Evolutionary conservation across 2,329 filamentous ascomycete species (phyloP), one percentile per base, ranked within the genome.

Genomic region (Exophiala phaeomuriformis): DNA sequence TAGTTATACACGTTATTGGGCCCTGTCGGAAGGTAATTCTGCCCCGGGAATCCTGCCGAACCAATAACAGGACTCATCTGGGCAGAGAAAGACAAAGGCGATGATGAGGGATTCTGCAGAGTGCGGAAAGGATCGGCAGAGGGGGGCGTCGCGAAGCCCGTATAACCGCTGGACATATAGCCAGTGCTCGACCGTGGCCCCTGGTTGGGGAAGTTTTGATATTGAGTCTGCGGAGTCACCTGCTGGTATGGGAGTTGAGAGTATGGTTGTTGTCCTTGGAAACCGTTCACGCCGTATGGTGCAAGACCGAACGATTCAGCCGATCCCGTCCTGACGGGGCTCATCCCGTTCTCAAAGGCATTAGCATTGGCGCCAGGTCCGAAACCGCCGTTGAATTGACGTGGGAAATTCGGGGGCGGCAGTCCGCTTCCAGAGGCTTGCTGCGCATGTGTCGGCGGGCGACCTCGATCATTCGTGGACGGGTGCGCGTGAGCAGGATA

Each of bases 131-230:
- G 69, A 54, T 71, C 71, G 49, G 71, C 64, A 3, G 70, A 66
- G 29, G 72, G 70, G 7, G 72, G 62, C 8, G 64, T 66, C n/a
- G 70, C 62, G 56, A 73, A 76, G 44, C 71, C 71, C 36, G 64
- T 65, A 43, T 73, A 73, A 33, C 67, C 70, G 47, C 70, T 66
- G 29, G 68, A 65, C 64, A 79, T 70, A 47, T 66, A 67, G 2
- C 70, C 69, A 51, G 75, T 71, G 39, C 71, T 73, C 45, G 63
- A 69, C 3, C 71, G 70, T 27, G 72, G 71, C 5, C 67, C 63
- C 61, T 76, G 69, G 53, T 76, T 75, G 28, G 80, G 67, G 62
- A 79, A 75, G 33, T 72, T 71, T 64, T 82, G 80, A 61, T 82
- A 83, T 62, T 82, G 80, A 31, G 79, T 64, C 61, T 79, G 75